Base-by-base conservation (phyloP, 768 basidiomycete genomes). In the Auricularia heimuer region DNA sequence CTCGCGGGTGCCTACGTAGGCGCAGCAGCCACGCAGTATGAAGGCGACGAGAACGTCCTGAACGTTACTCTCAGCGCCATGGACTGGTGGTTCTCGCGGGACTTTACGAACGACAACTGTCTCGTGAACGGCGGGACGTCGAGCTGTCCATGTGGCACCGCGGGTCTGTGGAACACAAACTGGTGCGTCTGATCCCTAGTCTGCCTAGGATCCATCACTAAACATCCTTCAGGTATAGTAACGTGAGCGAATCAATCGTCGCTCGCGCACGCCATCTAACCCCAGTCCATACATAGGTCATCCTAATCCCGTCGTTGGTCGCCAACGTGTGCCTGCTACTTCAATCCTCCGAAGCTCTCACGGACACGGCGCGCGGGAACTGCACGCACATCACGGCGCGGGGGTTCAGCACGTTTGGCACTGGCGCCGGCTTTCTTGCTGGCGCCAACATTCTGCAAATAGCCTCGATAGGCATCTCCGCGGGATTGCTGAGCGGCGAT, bases 391-490 rank as follows among this genome's bases (percentile, higher is more conserved):
- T 87, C 64, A 81, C 81, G 1, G 70, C 69, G 6, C 81, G 87
- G 16, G 75, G 83, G 3, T 88, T 83, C 67, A 77, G 71, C 7
- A 74, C 79, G 4, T 82, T 85, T 65, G 75, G 75, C 64, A 77
- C 80, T 68, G 78, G 80, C 34, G 70, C 81, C 1, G 79, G 82
- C 16, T 79, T 75, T 42, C 71, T 87, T 29, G 83, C 83, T 34
- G 88, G 88, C 16, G 87, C 88, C 4, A 88, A 89, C 69, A 78
- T 80, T 0, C 74, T 88, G 62, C 86, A 89, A 70, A 79, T 89
- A 47, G 84, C 85, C 21, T 83, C 80, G 68, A 81, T 86, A 60
- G 83, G 84, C 14, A 82, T 86, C 11, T 83, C 85, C 47, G 70
- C 76, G 70, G 71, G 82, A 68, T 47, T 77, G 77, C 64, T 76